A percentile compares a stretch with the other conserved stretches of the same genome.
These are phyloP conservation scores for Saxophila tyrrhenica DNA, from an alignment of 495 filamentous ascomycete genomes.

Conservation along the genomic window DNA sequence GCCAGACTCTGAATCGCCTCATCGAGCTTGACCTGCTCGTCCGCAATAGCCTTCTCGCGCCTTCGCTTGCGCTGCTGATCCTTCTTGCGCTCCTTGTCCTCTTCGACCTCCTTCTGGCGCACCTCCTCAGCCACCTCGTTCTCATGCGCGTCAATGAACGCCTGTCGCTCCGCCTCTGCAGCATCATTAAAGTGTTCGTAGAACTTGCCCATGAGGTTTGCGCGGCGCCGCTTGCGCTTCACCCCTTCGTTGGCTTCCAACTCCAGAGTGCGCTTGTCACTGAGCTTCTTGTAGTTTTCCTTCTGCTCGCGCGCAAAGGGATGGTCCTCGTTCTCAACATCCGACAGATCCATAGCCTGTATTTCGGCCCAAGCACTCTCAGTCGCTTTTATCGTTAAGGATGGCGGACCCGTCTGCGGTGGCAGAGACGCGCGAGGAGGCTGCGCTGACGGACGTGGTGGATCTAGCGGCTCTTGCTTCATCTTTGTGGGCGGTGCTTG, in stretches of 20 bases:
- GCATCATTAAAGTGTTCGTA: constrained; percentile 43
- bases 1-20: constrained; percentile 68
- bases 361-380: constrained; percentile 19
- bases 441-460: background rate
- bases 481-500: constrained; percentile 1
- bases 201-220: constrained; percentile 38
- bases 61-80: constrained; percentile 96
- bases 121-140: constrained; percentile 71
- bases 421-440: constrained; percentile 3
- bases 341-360: constrained; percentile 15
- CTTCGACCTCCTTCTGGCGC: constrained; percentile 74
- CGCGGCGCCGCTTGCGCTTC: constrained; percentile 53
- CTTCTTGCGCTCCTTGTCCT: constrained; percentile 98
- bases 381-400: constrained; percentile 16
- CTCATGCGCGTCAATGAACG: constrained; percentile 46
- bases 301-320: background rate
- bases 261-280: constrained; percentile 33
- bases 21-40: constrained; percentile 73
- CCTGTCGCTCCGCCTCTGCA: constrained; percentile 41
- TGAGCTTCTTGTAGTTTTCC: constrained; percentile 1
- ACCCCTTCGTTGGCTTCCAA: constrained; percentile 44
- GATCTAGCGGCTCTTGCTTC: constrained; percentile 8
- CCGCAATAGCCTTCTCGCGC: constrained; percentile 87
- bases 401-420: constrained; percentile 31
- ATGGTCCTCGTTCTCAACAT: constrained; percentile 7